A percentile compares a stretch with the other conserved stretches of the same genome.
Evolutionary conservation across 2,329 filamentous ascomycete species (phyloP).

Genomic region (Rachicladosporium sp.): DNA sequence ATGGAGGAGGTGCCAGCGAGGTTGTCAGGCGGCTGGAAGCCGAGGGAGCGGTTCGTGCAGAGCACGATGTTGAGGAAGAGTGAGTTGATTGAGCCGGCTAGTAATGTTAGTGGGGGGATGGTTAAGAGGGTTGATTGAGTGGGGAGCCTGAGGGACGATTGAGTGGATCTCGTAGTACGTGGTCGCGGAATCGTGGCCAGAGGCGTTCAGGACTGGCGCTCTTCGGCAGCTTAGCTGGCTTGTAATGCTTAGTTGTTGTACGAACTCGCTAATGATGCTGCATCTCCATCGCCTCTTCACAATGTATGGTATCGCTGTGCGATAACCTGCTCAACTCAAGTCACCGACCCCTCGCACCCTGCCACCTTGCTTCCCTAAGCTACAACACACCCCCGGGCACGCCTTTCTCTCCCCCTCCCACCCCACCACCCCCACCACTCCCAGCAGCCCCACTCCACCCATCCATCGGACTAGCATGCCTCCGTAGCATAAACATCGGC

Average conservation of each 20-base stretch:
- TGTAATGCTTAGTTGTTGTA: too few relatives aligned
- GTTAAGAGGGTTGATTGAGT: not conserved
- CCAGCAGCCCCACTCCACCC: conserved; percentile 18
- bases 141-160: not conserved
- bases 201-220: too few relatives aligned
- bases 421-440: conserved; percentile 1
- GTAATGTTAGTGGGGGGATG: not conserved
- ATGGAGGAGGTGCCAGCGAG: conserved; percentile 38
- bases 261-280: too few relatives aligned
- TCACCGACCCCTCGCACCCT: too few relatives aligned
- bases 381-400: conserved; percentile 5
- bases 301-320: too few relatives aligned
- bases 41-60: conserved; percentile 20
- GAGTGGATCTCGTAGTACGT: not conserved
- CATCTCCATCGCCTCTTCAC: too few relatives aligned
- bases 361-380: too few relatives aligned
- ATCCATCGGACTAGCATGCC: conserved; percentile 40
- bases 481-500: conserved; percentile 95
- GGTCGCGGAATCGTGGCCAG: too few relatives aligned
- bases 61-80: conserved; percentile 7
- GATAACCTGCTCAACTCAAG: too few relatives aligned
- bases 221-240: too few relatives aligned
- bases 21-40: conserved; percentile 19
- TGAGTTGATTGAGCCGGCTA: conserved; percentile 4
- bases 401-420: conserved; percentile 2